phyloP scores from a whole-genome alignment of 2,329 filamentous ascomycete species.

The Calonectria montana region DNA sequence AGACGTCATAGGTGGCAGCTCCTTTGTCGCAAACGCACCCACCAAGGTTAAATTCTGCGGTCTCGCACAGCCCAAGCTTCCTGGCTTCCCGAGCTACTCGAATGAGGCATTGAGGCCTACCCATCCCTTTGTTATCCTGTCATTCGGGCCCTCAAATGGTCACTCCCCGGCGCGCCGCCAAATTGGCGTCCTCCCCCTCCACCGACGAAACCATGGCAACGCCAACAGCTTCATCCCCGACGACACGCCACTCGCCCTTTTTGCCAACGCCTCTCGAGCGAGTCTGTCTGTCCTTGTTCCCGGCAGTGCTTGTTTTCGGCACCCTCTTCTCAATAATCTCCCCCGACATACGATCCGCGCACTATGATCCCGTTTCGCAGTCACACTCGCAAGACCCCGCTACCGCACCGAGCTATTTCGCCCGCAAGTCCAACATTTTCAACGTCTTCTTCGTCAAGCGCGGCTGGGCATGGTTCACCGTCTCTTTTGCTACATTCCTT shows the following conservation, averaged over 20 bases:
- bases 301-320: conserved; percentile 81
- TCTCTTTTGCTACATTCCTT: conserved; percentile 77
- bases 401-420: conserved; percentile 85
- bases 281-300: conserved; percentile 77
- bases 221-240: conserved; percentile 29
- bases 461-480: conserved; percentile 91
- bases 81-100: background rate
- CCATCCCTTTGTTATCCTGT: background rate
- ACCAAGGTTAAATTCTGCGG: conserved; percentile 16
- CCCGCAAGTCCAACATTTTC: conserved; percentile 91
- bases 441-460: conserved; percentile 95
- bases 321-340: conserved; percentile 84
- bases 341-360: conserved; percentile 72
- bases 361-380: conserved; percentile 72
- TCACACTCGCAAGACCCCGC: conserved; percentile 68
- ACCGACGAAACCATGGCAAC: conserved; percentile 28
- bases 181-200: conserved; percentile 25
- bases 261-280: conserved; percentile 78
- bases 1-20: conserved; percentile 42
- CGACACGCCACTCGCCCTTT: conserved; percentile 64
- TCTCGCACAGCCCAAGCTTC: conserved; percentile 6
- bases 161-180: conserved; percentile 42
- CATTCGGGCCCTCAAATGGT: conserved; percentile 34
- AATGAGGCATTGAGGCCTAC: background rate
- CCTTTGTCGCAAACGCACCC: conserved; percentile 23